Evolutionary conservation across 2,329 filamentous ascomycete genomes (phyloP), one percentile per base, ranked within the genome.

Genomic region (Pseudogymnoascus sp.): DNA sequence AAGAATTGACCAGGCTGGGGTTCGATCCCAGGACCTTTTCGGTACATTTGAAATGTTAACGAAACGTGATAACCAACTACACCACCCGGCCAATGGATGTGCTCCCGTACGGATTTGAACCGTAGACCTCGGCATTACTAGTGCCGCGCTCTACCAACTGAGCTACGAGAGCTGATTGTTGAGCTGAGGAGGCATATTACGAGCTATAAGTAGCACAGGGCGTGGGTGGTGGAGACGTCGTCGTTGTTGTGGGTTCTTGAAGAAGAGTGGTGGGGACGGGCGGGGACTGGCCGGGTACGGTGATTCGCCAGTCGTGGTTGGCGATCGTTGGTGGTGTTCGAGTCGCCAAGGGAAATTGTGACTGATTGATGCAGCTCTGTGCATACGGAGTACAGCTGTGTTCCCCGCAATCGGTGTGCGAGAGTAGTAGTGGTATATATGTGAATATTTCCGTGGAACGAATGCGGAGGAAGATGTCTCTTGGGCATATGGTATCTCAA

Each of bases 61-160:
- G 45, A 52, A 52, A 52, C 45, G 45, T 52, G 45, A 52, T 52
- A 52, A 52, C 45, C 45, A 52, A 52, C 45, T 52, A 52, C 45
- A 52, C 45, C 45, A 52, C 45, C 45, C 45, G 45, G 45, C 45
- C 45, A 52, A 6, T 18, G 19, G 13, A 15, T 23, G 12, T 57
- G 55, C 55, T 37, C 55, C 30, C 55, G 18, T 57, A 23, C 55
- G 30, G 55, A 57, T 35, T 57, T 37, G 55, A 57, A 57, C 55
- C 30, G 55, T 57, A 57, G 55, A 57, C 30, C 30, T 30, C 55
- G 55, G 55, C 55, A 57, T 30, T 57, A 57, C 30, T 57, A 57
- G 37, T 57, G 30, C 30, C 55, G 55, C 23, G 55, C 30, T 57
- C 55, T 57, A 23, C 55, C 55, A 57, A 57, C 55, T 57, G 55